Base-by-base conservation (phyloP, 2,329 filamentous ascomycete genomes). In the Tolypocladium tropicale region DNA sequence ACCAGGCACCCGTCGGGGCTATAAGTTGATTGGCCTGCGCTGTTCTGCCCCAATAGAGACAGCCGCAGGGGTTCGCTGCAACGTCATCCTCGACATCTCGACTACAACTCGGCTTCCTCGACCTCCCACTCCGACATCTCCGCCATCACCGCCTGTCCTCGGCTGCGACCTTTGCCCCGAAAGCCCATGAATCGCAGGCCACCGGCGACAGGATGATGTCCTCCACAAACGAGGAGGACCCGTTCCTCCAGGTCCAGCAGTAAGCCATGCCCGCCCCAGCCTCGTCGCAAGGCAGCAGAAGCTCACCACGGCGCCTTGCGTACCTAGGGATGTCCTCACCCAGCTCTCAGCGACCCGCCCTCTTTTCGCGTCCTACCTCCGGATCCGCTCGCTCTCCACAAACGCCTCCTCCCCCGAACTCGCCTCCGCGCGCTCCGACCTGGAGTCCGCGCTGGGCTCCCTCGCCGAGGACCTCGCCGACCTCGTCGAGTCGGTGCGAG, bases 341-440 rank as follows among this genome's bases (percentile, higher is more conserved):
- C 88, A 95, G 59, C 85, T 99, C 61, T 81, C 87, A 62, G 84
- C 83, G 16, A 88, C 90, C 54, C 87, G 93, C 11, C 86, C 92
- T 54, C 85, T 96, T 56, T 96, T 96, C 78, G 86, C 89, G 61
- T 96, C 92, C 18, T 99, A 96, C 77, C 82, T 96, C 48, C 93
- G 94, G 68, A 99, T 99, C 74, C 90, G 91, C 67, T 94, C 91
- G 50, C 86, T 95, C 30, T 82, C 86, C 57, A 86, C 85, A 43
- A 81, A 83, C 10, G 75, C 85, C 16, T 78, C 79, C 48, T 92
- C 89, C 21, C 91, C 90, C 14, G 94, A 99, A 70, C 89, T 99
- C 58, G 83, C 89, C 67, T 84, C 87, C 54, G 93, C 88, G 50
- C 82, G 86, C 56, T 69, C 81, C 56, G 88, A 92, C 63, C 85